phyloP scores from a whole-genome alignment of 1,139 yeast species.

The Saccharomyces hybrid region DNA sequence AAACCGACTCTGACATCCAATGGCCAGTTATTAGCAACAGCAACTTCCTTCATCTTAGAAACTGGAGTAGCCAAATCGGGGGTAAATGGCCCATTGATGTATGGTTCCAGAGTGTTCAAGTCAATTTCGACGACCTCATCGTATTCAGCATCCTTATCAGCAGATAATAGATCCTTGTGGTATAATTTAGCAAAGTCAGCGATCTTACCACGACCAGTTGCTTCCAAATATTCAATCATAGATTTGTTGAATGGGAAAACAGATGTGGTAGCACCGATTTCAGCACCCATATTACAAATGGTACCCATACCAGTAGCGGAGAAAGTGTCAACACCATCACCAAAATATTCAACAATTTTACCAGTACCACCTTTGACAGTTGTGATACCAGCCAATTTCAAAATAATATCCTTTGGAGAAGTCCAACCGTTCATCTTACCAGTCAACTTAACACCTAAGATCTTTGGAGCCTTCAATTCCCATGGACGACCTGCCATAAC shows the following conservation, averaged over 20 bases:
- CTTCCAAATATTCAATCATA: conserved; percentile 81
- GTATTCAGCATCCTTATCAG: conserved; percentile 93
- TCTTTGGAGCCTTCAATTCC: conserved; percentile 98
- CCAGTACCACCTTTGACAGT: conserved; percentile 99
- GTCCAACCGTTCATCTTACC: conserved; percentile 97
- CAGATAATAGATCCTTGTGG: conserved; percentile 72
- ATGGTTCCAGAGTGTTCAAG: conserved; percentile 93
- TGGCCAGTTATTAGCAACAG: conserved; percentile 89
- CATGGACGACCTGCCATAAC: conserved; percentile 93
- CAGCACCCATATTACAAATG: conserved; percentile 99
- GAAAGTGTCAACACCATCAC: conserved; percentile 92
- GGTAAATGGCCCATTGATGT: conserved; percentile 97
- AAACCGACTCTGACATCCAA: conserved; percentile 88
- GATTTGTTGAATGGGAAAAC: conserved; percentile 94
- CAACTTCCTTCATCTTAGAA: conserved; percentile 85
- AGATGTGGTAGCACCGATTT: conserved; percentile 98
- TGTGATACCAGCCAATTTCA: conserved; percentile 91
- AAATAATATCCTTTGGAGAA: conserved; percentile 95
- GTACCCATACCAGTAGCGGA: conserved; percentile 99
- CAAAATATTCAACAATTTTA: conserved; percentile 93
- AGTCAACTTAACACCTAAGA: conserved; percentile 92
- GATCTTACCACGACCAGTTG: conserved; percentile 79
- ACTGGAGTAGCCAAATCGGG: conserved; percentile 98
- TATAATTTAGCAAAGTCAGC: conserved; percentile 73
- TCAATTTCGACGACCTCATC: conserved; percentile 94